phyloP scores from a whole-genome alignment of 257 asterid species.

The Primulina eburnea region DNA sequence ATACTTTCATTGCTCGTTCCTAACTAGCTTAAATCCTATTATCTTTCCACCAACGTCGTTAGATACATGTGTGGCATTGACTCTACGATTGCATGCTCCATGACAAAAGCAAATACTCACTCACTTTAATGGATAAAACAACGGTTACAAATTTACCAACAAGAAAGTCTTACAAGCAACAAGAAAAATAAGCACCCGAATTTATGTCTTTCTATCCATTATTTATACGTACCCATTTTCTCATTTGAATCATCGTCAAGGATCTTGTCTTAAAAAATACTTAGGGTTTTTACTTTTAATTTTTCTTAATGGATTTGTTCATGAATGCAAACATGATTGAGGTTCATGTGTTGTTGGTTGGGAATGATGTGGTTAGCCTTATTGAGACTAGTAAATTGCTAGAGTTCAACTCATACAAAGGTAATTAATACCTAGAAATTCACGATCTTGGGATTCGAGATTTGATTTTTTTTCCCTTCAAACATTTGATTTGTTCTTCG shows the following conservation, averaged over 20 bases:
- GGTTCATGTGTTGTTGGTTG: constrained; percentile 34
- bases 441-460: not conserved
- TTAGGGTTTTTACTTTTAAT: not conserved
- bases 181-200: not conserved
- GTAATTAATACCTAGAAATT: constrained; percentile 16
- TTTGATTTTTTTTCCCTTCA: not conserved
- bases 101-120: constrained; percentile 9
- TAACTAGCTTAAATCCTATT: too few relatives aligned
- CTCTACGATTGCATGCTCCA: not conserved
- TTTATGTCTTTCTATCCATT: not conserved
- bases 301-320: constrained; percentile 26
- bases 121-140: constrained; percentile 13
- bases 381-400: constrained; percentile 24
- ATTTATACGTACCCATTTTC: not conserved
- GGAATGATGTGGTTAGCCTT: constrained; percentile 12
- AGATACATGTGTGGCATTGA: too few relatives aligned
- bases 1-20: too few relatives aligned
- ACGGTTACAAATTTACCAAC: constrained; percentile 29
- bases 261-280: not conserved
- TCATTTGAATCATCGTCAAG: not conserved
- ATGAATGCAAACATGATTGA: constrained; percentile 20
- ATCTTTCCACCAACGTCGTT: too few relatives aligned
- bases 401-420: constrained; percentile 28
- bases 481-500: not conserved
- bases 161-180: constrained; percentile 5